These are phyloP conservation scores for Conoideocrella luteorostrata DNA, from an alignment of 2,329 filamentous ascomycete species.

Conservation along the genomic window DNA sequence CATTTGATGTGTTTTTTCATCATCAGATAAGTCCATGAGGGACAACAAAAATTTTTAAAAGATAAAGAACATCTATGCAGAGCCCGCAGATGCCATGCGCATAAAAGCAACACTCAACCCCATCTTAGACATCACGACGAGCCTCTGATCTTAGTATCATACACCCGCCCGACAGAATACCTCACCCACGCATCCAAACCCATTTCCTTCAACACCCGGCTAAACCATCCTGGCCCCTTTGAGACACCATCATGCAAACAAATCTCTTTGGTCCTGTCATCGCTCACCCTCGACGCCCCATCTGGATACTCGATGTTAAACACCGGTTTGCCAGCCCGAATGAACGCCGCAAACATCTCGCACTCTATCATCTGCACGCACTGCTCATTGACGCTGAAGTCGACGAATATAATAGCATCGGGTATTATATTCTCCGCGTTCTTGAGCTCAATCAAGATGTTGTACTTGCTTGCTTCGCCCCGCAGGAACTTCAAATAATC, in stretches of 20 bases:
- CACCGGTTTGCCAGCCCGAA: slow-evolving; percentile 57
- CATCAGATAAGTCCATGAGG: too few relatives aligned
- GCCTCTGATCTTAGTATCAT: neutral
- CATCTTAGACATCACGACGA: too few relatives aligned
- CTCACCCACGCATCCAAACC: slow-evolving; percentile 56
- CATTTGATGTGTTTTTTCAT: too few relatives aligned
- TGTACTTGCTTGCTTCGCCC: slow-evolving; percentile 41
- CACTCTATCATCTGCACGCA: slow-evolving; percentile 58
- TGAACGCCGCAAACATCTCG: slow-evolving; percentile 49
- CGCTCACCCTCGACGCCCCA: too few relatives aligned
- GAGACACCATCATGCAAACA: slow-evolving; percentile 36
- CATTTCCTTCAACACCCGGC: slow-evolving; percentile 61
- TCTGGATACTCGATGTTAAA: slow-evolving; percentile 68
- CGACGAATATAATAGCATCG: slow-evolving; percentile 39
- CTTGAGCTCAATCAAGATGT: slow-evolving; percentile 61
- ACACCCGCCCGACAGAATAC: slow-evolving; percentile 39
- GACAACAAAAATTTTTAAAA: too few relatives aligned
- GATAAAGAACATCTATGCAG: too few relatives aligned
- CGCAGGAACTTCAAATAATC: slow-evolving; percentile 57
- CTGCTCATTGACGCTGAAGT: slow-evolving; percentile 67
- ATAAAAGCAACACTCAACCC: too few relatives aligned
- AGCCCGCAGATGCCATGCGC: too few relatives aligned
- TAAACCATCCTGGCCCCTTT: slow-evolving; percentile 44
- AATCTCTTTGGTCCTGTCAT: too few relatives aligned
- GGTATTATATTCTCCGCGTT: slow-evolving; percentile 57